Conservation (phyloP, 352 stramenopile species). For the Phytophthora hybrid region DNA sequence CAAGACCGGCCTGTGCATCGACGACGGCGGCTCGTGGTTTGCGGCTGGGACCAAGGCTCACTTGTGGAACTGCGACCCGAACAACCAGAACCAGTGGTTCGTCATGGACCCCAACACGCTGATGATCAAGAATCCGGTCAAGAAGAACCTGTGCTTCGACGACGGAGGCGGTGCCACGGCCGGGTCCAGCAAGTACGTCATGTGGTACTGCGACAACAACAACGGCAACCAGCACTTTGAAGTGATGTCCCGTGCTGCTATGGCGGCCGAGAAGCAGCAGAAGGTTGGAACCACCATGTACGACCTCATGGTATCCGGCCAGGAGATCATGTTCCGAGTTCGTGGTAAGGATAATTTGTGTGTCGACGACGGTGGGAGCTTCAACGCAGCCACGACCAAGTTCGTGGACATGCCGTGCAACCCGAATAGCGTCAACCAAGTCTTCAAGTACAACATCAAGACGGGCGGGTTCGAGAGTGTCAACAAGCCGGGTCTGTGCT, state of each 20-base stretch:
- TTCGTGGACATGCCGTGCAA: constrained; percentile 38
- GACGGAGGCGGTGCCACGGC: constrained; percentile 23
- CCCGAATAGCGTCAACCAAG: constrained; percentile 36
- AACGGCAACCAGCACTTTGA: constrained; percentile 32
- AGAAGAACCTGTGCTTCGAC: constrained; percentile 43
- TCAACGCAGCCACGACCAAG: constrained; percentile 27
- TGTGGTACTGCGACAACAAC: constrained; percentile 34
- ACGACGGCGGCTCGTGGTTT: constrained; percentile 26
- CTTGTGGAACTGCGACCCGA: constrained; percentile 37
- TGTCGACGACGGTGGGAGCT: constrained; percentile 44
- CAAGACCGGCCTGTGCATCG: constrained; percentile 35
- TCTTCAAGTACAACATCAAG: constrained; percentile 36
- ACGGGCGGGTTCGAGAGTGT: constrained; percentile 23
- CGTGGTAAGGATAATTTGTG: constrained; percentile 41
- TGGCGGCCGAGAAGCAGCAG: constrained; percentile 26
- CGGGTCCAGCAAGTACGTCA: constrained; percentile 18
- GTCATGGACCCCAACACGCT: constrained; percentile 28
- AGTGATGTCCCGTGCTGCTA: constrained; percentile 14
- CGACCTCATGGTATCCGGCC: constrained; percentile 26
- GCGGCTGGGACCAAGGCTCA: constrained; percentile 21
- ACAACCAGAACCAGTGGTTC: constrained; percentile 39
- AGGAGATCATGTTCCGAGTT: constrained; percentile 37
- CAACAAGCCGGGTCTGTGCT: constrained; percentile 24
- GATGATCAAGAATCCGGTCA: constrained; percentile 40
- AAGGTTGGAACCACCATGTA: constrained; percentile 28